Evolutionary conservation across 345 rosid species (phyloP).

Genomic region (Toxicodendron radicans): DNA sequence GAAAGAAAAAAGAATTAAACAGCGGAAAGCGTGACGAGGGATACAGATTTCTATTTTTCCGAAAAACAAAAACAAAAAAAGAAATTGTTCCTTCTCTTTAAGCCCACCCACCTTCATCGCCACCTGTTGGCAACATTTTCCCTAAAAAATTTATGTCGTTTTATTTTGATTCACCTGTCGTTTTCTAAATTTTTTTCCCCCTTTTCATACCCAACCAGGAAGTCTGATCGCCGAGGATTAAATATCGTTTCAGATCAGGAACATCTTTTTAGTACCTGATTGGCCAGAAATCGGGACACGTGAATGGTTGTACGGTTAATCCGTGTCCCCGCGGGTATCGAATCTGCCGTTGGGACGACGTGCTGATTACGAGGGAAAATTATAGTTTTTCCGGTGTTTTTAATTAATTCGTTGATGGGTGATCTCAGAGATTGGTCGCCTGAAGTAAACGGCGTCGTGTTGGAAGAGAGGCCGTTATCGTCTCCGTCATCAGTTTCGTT

Average conservation of each 20-base stretch:
- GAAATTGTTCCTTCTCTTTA: not conserved
- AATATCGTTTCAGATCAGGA: conserved; percentile 12
- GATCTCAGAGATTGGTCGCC: conserved; percentile 68
- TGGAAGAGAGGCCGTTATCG: conserved; percentile 47
- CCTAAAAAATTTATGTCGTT: not conserved
- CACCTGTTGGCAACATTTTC: not conserved
- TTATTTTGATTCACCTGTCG: not conserved
- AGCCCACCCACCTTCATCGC: conserved; percentile 1
- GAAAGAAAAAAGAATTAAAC: not conserved
- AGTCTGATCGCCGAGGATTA: conserved; percentile 9
- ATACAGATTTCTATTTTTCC: not conserved
- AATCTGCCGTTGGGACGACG: not conserved
- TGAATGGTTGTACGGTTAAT: not conserved
- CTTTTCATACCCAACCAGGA: not conserved
- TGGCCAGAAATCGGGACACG: not conserved
- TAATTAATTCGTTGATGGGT: conserved; percentile 44
- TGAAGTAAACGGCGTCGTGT: conserved; percentile 37
- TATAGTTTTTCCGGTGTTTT: not conserved
- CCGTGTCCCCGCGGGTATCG: not conserved
- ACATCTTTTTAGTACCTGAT: not conserved
- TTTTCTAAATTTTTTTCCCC: not conserved
- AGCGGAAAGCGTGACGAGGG: not conserved
- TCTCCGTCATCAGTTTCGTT: conserved; percentile 31
- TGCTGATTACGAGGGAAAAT: not conserved
- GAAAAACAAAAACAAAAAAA: not conserved